These are phyloP conservation scores for Coemansia reversa DNA, from an alignment of 192 early-diverging fungal genomes.

Conservation along the genomic window DNA sequence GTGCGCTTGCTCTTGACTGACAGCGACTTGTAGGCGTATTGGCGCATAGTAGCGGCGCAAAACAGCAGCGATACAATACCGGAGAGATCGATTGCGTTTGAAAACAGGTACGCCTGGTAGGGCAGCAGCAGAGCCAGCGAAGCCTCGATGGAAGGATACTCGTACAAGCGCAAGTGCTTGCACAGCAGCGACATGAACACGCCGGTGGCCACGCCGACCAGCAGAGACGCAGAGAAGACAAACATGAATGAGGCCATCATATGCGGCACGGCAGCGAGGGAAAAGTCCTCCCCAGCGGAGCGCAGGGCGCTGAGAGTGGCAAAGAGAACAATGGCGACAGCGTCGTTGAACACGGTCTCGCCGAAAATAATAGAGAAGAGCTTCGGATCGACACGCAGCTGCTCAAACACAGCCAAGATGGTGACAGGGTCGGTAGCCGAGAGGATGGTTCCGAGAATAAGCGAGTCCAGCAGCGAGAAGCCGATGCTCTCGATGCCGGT, in stretches of 20 bases:
- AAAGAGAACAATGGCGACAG: conserved; percentile 97
- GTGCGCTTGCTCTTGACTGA: conserved; percentile 72
- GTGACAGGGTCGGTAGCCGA: conserved; percentile 98
- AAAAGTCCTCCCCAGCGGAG: conserved; percentile 62
- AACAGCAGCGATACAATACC: conserved; percentile 95
- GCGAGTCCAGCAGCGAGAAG: conserved; percentile 84
- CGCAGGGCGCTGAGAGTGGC: conserved; percentile 77
- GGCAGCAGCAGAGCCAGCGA: conserved; percentile 84
- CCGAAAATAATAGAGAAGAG: conserved; percentile 97
- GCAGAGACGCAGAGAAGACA: conserved; percentile 79
- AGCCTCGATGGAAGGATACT: conserved; percentile 82
- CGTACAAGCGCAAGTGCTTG: conserved; percentile 83
- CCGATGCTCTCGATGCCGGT: conserved; percentile 69
- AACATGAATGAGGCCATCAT: conserved; percentile 74
- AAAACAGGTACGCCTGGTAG: conserved; percentile 90
- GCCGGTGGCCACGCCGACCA: conserved; percentile 80
- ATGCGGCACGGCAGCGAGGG: conserved; percentile 60
- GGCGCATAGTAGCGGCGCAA: conserved; percentile 87
- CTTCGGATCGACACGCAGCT: conserved; percentile 90
- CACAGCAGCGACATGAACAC: conserved; percentile 78
- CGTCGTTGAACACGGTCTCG: conserved; percentile 93
- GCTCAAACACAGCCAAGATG: conserved; percentile 91
- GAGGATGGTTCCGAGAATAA: conserved; percentile 92
- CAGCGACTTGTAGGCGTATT: conserved; percentile 93
- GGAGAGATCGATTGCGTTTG: conserved; percentile 82